A percentile compares a stretch with the other conserved stretches of the same genome.
Conservation (phyloP, 305 asterid species). For the Fraxinus baroniana region DNA sequence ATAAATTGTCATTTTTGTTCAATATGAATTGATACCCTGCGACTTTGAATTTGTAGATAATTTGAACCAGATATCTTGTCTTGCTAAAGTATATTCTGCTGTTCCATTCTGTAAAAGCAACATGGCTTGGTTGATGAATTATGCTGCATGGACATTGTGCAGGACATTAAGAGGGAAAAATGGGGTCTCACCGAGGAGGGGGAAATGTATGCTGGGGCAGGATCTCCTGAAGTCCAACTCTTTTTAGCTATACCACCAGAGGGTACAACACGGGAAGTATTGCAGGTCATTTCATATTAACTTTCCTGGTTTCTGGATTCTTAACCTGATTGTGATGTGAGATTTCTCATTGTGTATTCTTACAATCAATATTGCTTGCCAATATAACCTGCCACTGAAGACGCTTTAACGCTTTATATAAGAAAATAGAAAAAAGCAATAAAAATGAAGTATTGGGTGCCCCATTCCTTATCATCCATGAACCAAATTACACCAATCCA, state of each 20-base stretch:
- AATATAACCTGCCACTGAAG: background rate
- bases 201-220: slow-evolving; percentile 53
- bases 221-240: slow-evolving; percentile 86
- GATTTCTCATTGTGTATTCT: background rate
- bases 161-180: slow-evolving; percentile 77
- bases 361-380: background rate
- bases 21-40: background rate
- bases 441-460: background rate
- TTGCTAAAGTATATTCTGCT: background rate
- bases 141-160: slow-evolving; percentile 21
- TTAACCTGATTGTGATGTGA: background rate
- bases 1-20: slow-evolving; percentile 7
- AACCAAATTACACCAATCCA: background rate
- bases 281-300: slow-evolving; percentile 48
- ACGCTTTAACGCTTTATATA: background rate
- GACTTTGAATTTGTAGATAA: background rate
- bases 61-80: background rate
- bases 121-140: slow-evolving; percentile 20
- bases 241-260: slow-evolving; percentile 67
- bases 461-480: background rate
- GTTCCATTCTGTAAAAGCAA: background rate
- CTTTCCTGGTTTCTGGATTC: background rate
- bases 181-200: slow-evolving; percentile 89
- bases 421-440: background rate
- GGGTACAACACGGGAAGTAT: slow-evolving; percentile 63